A percentile compares a stretch with the other conserved stretches of the same genome.
These are phyloP conservation scores for Cystobasidium ongulense DNA, from an alignment of 768 basidiomycete species.

Conservation along the genomic window DNA sequence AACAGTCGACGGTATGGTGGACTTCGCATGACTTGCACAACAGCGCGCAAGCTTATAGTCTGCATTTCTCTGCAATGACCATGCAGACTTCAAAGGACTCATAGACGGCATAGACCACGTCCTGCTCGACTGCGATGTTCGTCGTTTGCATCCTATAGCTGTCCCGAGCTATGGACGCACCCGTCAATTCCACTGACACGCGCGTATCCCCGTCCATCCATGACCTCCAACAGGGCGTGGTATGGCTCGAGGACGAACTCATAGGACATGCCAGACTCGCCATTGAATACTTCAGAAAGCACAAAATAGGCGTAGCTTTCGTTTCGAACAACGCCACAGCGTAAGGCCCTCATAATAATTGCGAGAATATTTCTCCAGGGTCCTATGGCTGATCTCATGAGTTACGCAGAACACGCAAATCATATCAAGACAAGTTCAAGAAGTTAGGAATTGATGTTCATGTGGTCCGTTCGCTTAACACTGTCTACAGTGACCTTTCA, in stretches of 20 bases:
- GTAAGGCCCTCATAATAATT: neutral
- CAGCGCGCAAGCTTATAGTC: neutral
- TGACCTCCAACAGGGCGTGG: conserved; percentile 5
- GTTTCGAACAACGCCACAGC: conserved; percentile 27
- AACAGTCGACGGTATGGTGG: conserved; percentile 5
- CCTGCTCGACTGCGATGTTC: conserved; percentile 26
- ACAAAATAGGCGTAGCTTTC: conserved; percentile 18
- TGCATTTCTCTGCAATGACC: neutral
- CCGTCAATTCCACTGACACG: neutral
- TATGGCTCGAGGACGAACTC: conserved; percentile 30
- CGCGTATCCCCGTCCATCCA: neutral
- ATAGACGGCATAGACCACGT: conserved; percentile 22
- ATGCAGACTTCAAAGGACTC: conserved; percentile 21
- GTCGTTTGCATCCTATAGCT: neutral
- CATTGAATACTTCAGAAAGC: conserved; percentile 24
- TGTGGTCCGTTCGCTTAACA: neutral
- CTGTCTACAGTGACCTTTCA: neutral
- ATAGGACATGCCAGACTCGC: conserved; percentile 21
- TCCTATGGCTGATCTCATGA: neutral
- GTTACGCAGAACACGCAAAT: conserved; percentile 2
- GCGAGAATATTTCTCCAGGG: neutral
- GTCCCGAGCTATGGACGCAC: too few relatives aligned
- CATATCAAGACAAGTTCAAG: conserved; percentile 29
- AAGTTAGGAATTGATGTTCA: conserved; percentile 15
- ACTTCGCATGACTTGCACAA: neutral